These are phyloP conservation scores for Castanospermum australe DNA, from an alignment of 306 rosid genomes.

Conservation along the genomic window DNA sequence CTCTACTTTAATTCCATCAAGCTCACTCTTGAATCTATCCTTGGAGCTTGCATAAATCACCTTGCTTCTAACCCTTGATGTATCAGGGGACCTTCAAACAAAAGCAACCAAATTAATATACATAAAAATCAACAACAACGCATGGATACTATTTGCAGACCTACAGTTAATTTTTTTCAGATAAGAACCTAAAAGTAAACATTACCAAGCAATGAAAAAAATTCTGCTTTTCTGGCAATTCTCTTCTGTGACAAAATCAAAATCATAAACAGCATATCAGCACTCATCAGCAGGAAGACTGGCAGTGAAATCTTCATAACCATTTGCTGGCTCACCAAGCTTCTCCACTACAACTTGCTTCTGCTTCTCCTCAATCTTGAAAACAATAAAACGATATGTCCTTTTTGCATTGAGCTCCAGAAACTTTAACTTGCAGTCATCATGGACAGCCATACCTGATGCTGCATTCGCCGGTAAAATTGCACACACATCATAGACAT, in stretches of 20 bases:
- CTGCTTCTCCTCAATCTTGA: constrained; percentile 41
- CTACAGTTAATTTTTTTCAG: not conserved
- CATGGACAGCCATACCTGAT: constrained; percentile 52
- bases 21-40: constrained; percentile 23
- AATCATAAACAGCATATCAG: constrained; percentile 57
- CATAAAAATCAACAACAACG: not conserved
- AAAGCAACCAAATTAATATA: not conserved
- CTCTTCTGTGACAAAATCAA: constrained; percentile 51
- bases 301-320: constrained; percentile 48
- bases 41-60: constrained; percentile 54
- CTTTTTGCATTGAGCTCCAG: constrained; percentile 57
- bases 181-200: not conserved
- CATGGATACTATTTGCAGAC: not conserved
- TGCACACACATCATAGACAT: not conserved
- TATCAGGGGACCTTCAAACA: constrained; percentile 56
- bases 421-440: constrained; percentile 58
- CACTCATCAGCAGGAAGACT: constrained; percentile 58
- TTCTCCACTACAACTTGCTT: constrained; percentile 62
- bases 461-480: constrained; percentile 46
- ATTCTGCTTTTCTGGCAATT: constrained; percentile 54
- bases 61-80: constrained; percentile 62
- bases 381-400: constrained; percentile 21
- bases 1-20: constrained; percentile 24
- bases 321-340: constrained; percentile 54
- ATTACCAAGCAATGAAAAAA: constrained; percentile 59